Evolutionary conservation across 202 grass and related monocot species (phyloP).

Genomic region (Tripidium arundinaceum): DNA sequence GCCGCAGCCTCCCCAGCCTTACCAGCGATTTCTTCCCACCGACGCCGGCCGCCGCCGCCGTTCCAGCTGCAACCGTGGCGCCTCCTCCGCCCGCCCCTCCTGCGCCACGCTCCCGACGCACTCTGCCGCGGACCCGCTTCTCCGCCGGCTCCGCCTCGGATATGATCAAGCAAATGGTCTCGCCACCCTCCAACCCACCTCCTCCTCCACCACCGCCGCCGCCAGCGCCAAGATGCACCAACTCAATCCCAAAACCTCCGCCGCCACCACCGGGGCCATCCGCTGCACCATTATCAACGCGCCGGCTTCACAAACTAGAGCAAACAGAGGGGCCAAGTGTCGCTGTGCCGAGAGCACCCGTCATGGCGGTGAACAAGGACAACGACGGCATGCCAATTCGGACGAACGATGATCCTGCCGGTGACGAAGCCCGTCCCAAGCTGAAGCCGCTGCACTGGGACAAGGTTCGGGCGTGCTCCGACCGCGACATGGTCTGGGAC

Average conservation of each 20-base stretch:
- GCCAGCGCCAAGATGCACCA: slow-evolving; percentile 7
- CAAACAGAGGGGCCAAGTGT: slow-evolving; percentile 39
- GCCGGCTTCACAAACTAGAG: slow-evolving; percentile 41
- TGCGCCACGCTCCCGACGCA: slow-evolving; percentile 55
- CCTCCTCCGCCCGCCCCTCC: slow-evolving; percentile 26
- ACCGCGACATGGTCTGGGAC: slow-evolving; percentile 80
- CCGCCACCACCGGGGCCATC: not conserved
- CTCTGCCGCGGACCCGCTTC: slow-evolving; percentile 64
- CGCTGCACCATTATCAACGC: slow-evolving; percentile 19
- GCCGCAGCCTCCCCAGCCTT: slow-evolving; percentile 76
- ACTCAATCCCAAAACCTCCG: slow-evolving; percentile 10
- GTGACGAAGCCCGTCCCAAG: slow-evolving; percentile 41
- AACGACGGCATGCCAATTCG: slow-evolving; percentile 23
- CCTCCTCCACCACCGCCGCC: slow-evolving; percentile 15
- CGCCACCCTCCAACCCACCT: slow-evolving; percentile 27
- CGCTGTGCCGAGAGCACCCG: not conserved
- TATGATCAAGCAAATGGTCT: slow-evolving; percentile 55
- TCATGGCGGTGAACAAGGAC: not conserved
- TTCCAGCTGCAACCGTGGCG: not conserved
- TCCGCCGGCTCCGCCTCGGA: slow-evolving; percentile 49
- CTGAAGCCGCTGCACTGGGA: slow-evolving; percentile 96
- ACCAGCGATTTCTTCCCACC: slow-evolving; percentile 51
- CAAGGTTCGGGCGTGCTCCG: slow-evolving; percentile 59
- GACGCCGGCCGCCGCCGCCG: slow-evolving; percentile 20
- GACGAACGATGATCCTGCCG: not conserved